Evolutionary conservation across 352 stramenopile genomes (phyloP), one percentile per base, ranked within the genome.

Genomic region (Phytophthora sp.): DNA sequence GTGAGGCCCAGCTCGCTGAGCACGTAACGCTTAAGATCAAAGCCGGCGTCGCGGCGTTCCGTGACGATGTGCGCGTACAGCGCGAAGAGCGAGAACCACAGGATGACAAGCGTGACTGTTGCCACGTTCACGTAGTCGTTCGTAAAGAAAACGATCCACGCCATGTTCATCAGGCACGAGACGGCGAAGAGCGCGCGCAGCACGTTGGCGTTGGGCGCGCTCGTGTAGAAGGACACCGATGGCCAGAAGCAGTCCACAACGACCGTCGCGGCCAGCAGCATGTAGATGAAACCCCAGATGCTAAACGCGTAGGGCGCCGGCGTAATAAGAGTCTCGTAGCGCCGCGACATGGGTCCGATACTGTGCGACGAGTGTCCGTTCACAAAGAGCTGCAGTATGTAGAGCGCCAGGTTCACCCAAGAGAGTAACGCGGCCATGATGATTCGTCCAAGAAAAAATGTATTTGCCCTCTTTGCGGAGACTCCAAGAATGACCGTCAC

Each of bases 261-360:
- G 6, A 92, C 78, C 8, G 72, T 80, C 8, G 86, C 60, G n/a
- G 79, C 74, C 66, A 94, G 71, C 73, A 84, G 73, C 42, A 65
- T 56, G 74, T 94, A 93, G 70, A 94, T 94, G 44, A 94, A 55
- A 1, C 84, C 75, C 84, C 86, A 94, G 72, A 94, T 93, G 36
- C 79, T 76, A 63, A 94, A 94, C 33, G 82, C 83, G 68, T 84
- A 89, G 24, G 76, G 71, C 27, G 80, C 82, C 23, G 86, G 86
- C 46, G 86, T 94, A 70, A 94, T 83, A 57, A 93, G 76, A 62
- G 84, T 92, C 62, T 86, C 74, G 45, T 94, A 82, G 57, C 70
- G 76, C 13, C 72, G 78, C 49, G 83, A 84, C 66, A 85, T 80
- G 46, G 83, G 80, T 0, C 66, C 74, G 44, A 94, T 83, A 45